A percentile compares a stretch with the other conserved stretches of the same genome.
These are phyloP conservation scores for Lanmaoa pseudosensibilis DNA, from an alignment of 768 basidiomycete species.

Conservation along the genomic window DNA sequence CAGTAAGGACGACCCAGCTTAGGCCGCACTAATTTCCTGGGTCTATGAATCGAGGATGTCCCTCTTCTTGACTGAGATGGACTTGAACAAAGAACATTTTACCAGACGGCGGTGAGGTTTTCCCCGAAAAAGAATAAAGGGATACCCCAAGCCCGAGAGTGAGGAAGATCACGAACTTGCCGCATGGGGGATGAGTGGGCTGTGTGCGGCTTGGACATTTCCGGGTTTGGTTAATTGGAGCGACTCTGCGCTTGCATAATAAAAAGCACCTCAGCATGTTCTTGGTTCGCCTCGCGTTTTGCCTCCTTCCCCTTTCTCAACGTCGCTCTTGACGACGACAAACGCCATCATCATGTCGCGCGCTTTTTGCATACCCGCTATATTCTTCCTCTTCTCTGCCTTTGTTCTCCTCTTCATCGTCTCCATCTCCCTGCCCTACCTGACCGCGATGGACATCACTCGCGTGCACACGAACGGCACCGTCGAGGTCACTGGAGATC, in stretches of 20 bases:
- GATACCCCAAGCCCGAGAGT: too few species aligned
- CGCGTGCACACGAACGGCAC: slow-evolving; percentile 51
- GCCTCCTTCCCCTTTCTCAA: slow-evolving; percentile 4
- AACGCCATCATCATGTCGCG: slow-evolving; percentile 38
- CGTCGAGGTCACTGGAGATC: slow-evolving; percentile 21
- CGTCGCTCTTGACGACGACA: slow-evolving; percentile 2
- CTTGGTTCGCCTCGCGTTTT: not conserved
- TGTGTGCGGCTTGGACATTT: slow-evolving; percentile 4
- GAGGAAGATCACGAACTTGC: not conserved
- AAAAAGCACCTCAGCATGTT: slow-evolving; percentile 14
- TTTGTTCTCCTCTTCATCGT: slow-evolving; percentile 66
- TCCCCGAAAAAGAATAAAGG: too few species aligned
- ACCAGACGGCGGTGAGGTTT: too few species aligned
- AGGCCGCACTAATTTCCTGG: too few species aligned
- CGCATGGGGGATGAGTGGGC: not conserved
- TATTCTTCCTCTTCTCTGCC: slow-evolving; percentile 56
- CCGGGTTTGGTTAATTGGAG: slow-evolving; percentile 3
- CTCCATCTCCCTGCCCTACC: slow-evolving; percentile 69
- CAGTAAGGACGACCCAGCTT: too few species aligned
- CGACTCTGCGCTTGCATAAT: slow-evolving; percentile 11
- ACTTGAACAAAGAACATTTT: too few species aligned
- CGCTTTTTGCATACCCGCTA: slow-evolving; percentile 60
- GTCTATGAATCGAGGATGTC: too few species aligned
- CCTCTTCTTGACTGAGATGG: too few species aligned
- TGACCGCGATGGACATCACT: slow-evolving; percentile 65